Percentiles rank a stretch among this genome's conserved stretches.
phyloP scores from a whole-genome alignment of 768 basidiomycete species.

The Trametes cinnabarina region DNA sequence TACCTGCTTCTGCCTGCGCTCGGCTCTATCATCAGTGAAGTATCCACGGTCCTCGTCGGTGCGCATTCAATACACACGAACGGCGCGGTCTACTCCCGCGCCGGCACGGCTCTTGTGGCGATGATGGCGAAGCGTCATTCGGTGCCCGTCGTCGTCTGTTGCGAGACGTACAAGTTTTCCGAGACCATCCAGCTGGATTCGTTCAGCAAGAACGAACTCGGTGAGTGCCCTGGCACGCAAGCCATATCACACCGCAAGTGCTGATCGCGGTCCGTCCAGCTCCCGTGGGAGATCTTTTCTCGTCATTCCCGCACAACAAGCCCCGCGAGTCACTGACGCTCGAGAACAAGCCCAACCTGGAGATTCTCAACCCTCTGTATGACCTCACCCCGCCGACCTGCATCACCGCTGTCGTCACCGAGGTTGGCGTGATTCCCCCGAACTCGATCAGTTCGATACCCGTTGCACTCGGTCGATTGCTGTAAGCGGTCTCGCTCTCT shows the following conservation, averaged over 20 bases:
- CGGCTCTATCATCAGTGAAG: conserved; percentile 74
- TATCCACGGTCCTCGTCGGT: conserved; percentile 84
- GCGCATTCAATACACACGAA: conserved; percentile 95
- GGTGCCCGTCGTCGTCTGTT: conserved; percentile 94
- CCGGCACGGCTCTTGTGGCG: conserved; percentile 92
- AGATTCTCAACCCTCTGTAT: conserved; percentile 85
- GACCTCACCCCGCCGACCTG: conserved; percentile 90
- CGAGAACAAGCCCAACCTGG: conserved; percentile 51
- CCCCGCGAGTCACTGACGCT: conserved; percentile 28
- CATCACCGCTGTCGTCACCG: conserved; percentile 95
- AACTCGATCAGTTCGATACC: conserved; percentile 86
- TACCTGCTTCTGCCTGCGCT: conserved; percentile 90
- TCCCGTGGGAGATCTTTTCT: conserved; percentile 34
- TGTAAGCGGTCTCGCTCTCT: conserved; percentile 20
- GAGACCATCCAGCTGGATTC: conserved; percentile 91
- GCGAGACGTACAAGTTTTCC: conserved; percentile 98
- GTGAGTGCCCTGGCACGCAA: conserved; percentile 40
- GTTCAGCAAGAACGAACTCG: conserved; percentile 94
- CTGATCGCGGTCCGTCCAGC: conserved; percentile 21
- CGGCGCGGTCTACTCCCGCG: conserved; percentile 89
- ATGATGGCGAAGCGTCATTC: conserved; percentile 91
- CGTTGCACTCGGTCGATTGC: conserved; percentile 50
- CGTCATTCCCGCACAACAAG: conserved; percentile 34
- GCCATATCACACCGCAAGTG: not conserved
- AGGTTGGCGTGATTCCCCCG: conserved; percentile 93